phyloP scores from a whole-genome alignment of 2,329 filamentous ascomycete species.

The Ciborinia camelliae region DNA sequence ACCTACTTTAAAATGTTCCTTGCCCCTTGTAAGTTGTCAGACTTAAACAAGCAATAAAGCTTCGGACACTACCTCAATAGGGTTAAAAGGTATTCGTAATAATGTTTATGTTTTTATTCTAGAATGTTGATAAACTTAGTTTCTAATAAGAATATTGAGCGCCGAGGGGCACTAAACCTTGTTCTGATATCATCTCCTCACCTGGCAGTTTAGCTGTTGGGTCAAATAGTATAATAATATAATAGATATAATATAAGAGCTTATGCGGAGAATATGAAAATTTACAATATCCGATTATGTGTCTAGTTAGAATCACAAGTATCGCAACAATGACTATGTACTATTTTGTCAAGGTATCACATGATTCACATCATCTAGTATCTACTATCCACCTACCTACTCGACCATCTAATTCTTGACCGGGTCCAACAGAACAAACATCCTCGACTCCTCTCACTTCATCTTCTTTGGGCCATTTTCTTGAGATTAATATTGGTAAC shows the following conservation, averaged over 20 bases:
- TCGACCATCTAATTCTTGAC: not conserved
- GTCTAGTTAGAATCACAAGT: not conserved
- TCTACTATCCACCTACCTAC: not conserved
- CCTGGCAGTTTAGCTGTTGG: not conserved
- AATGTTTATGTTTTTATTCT: not conserved
- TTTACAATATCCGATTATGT: not conserved
- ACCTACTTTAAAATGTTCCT: constrained; percentile 1
- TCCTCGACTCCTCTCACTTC: not conserved
- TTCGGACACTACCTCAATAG: not conserved
- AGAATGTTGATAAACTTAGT: not conserved
- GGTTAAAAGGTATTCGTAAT: constrained; percentile 7
- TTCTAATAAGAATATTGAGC: not conserved
- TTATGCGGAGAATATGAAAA: not conserved
- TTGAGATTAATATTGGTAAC: not conserved
- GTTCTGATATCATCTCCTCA: constrained; percentile 5
- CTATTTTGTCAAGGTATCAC: not conserved
- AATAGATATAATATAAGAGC: no score
- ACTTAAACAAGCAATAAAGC: constrained; percentile 4
- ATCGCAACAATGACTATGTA: not conserved
- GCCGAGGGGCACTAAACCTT: constrained; percentile 4
- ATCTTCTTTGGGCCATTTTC: not conserved
- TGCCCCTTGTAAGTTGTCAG: constrained; percentile 1
- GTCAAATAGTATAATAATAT: not conserved
- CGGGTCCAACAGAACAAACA: not conserved
- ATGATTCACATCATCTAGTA: not conserved